Base-by-base conservation (phyloP, 805 yeast genomes). In the Brettanomyces bruxellensis region DNA sequence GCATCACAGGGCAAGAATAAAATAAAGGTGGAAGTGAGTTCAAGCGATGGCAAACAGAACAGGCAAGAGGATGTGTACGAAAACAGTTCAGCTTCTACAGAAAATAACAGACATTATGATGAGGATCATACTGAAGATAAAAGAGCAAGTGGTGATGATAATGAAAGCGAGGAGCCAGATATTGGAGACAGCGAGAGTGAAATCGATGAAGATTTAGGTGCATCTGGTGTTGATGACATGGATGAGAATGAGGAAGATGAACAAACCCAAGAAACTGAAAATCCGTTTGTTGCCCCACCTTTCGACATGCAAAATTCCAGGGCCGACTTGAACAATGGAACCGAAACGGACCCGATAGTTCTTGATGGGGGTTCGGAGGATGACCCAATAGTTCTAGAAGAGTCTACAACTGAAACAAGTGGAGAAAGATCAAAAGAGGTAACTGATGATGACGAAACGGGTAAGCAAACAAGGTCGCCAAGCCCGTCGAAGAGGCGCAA, bases 321-420 rank as follows among this genome's bases (percentile, higher is more conserved):
- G 23, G 8, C 14, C 7, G 23, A 18, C 14, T n/a, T n/a, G 14
- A 35, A 11, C n/a, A 18, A 14, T 12, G 59, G 59, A 3, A 49
- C 55, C 4, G 44, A 47, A 9, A 55, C 57, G 13, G 59, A 59
- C 37, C 64, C 61, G 4, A 59, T 59, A 11, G 45, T 55, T 3
- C 43, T 60, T 14, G 64, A 57, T 38, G 46, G 46, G 1, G 66
- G 64, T 4, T 59, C 63, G 1, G 53, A 55, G 34, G 65, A 60
- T 18, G 64, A 60, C 37, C 66, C 66, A 1, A 57, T 60, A 18
- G 47, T 60, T 2, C 46, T 59, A 8, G 45, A 41, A 11, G 35
- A 25, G 32, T 9, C 43, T 13, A 13, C 32, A 34, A 14, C 39
- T 37, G 37, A 44, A 34, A 35, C 38, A 12, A 18, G 38, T n/a